Evolutionary conservation across 106 monocot species (phyloP).

Genomic region (Allium sativum): DNA sequence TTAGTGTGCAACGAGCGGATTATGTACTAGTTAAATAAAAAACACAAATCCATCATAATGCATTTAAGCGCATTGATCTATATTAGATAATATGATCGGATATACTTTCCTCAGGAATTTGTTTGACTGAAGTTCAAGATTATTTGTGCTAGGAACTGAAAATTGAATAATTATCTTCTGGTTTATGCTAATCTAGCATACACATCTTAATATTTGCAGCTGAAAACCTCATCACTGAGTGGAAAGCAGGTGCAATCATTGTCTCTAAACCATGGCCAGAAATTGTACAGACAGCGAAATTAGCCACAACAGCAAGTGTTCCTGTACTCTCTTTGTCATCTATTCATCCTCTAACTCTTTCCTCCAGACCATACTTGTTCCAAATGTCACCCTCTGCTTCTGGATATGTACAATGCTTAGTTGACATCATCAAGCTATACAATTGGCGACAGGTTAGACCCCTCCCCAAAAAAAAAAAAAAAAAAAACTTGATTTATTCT

Average conservation of each 20-base stretch:
- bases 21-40: too few species aligned
- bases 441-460: constrained; percentile 12
- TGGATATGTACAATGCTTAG: constrained; percentile 5
- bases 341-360: neutral
- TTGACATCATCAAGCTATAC: constrained; percentile 10
- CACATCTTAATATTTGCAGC: constrained; percentile 1
- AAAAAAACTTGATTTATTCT: too few species aligned
- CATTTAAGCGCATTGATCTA: too few species aligned
- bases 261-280: constrained; percentile 8
- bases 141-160: neutral
- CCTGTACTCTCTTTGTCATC: constrained; percentile 12
- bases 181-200: neutral
- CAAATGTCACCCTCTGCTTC: constrained; percentile 9
- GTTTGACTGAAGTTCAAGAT: too few species aligned
- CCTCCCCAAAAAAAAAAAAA: too few species aligned
- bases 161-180: neutral
- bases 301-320: neutral
- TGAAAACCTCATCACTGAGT: constrained; percentile 2
- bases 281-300: neutral
- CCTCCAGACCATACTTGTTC: neutral
- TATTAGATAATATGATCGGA: too few species aligned
- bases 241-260: constrained; percentile 14
- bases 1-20: too few species aligned
- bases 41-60: too few species aligned
- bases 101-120: too few species aligned